These are phyloP conservation scores for Pezicula carpinea DNA, from an alignment of 2,329 filamentous ascomycete species.

Conservation along the genomic window DNA sequence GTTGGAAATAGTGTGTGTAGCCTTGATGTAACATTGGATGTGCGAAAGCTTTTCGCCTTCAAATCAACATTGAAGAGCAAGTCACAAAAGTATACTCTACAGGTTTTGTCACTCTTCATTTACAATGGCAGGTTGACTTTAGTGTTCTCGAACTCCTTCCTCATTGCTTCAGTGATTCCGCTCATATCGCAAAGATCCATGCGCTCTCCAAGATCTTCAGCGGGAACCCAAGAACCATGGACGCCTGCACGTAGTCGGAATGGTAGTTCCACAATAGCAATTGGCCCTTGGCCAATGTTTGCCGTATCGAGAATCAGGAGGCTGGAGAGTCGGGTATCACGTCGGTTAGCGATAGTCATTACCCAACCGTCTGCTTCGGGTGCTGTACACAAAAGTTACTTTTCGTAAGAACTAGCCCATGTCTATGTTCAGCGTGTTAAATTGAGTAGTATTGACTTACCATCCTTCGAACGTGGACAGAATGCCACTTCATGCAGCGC, in stretches of 20 bases:
- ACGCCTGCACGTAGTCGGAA: slow-evolving; percentile 22
- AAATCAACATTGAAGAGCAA: too few relatives aligned
- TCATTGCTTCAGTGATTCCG: neutral
- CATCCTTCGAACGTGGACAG: neutral
- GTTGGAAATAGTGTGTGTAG: too few relatives aligned
- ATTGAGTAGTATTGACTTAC: slow-evolving; percentile 16
- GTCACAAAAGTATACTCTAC: too few relatives aligned
- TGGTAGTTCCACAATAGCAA: slow-evolving; percentile 25
- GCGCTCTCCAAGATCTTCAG: neutral
- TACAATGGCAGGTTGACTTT: too few relatives aligned
- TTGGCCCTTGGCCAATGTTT: slow-evolving; percentile 1
- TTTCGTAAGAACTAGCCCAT: slow-evolving; percentile 26
- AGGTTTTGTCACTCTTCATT: too few relatives aligned
- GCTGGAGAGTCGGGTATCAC: neutral
- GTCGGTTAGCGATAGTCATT: slow-evolving; percentile 20
- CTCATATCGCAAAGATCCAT: slow-evolving; percentile 1
- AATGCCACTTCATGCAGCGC: neutral
- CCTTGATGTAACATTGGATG: too few relatives aligned
- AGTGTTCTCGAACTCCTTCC: too few relatives aligned
- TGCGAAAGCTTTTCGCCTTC: too few relatives aligned
- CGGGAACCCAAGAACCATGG: slow-evolving; percentile 27
- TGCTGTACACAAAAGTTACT: slow-evolving; percentile 5
- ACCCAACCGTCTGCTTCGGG: slow-evolving; percentile 28
- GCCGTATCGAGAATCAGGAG: slow-evolving; percentile 3
- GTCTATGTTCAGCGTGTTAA: slow-evolving; percentile 13